These are phyloP conservation scores for Orbilia blumenaviensis DNA, from an alignment of 2,329 filamentous ascomycete species.

Conservation along the genomic window DNA sequence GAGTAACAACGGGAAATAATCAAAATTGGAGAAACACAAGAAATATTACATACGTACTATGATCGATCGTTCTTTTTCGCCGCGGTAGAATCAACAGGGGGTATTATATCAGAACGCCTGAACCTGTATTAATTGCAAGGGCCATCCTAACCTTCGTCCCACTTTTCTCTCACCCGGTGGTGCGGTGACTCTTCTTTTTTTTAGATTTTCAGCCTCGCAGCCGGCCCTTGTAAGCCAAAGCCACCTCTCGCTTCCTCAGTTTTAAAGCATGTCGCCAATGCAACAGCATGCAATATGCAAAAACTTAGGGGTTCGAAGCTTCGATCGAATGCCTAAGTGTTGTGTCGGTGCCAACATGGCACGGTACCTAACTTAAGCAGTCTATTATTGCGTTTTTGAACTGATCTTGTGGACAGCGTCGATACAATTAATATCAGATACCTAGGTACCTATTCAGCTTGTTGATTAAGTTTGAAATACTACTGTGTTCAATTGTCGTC, in stretches of 20 bases:
- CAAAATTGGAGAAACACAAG: not conserved
- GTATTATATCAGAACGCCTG: too few species aligned
- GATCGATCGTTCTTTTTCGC: not conserved
- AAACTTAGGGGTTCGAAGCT: not conserved
- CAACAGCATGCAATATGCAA: not conserved
- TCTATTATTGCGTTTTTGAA: too few species aligned
- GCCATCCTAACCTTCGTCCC: conserved; percentile 61
- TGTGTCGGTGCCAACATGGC: too few species aligned
- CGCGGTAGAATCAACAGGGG: not conserved
- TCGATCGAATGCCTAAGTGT: not conserved
- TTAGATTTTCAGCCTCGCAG: conserved; percentile 61
- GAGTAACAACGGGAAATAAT: conserved; percentile 1
- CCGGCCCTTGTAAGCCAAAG: too few species aligned
- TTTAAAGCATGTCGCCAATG: conserved; percentile 5
- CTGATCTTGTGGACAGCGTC: too few species aligned
- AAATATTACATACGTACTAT: not conserved
- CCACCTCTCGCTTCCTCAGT: not conserved
- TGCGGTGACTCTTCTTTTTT: conserved; percentile 59
- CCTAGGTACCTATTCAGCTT: too few species aligned
- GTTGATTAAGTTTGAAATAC: too few species aligned
- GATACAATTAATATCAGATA: too few species aligned
- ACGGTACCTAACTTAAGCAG: too few species aligned
- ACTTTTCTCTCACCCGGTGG: conserved; percentile 61
- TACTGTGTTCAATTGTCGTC: too few species aligned
- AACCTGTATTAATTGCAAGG: not conserved